Evolutionary conservation across 176 grass and related monocot genomes (phyloP), one percentile per base, ranked within the genome.

Genomic region (Puya raimondii): DNA sequence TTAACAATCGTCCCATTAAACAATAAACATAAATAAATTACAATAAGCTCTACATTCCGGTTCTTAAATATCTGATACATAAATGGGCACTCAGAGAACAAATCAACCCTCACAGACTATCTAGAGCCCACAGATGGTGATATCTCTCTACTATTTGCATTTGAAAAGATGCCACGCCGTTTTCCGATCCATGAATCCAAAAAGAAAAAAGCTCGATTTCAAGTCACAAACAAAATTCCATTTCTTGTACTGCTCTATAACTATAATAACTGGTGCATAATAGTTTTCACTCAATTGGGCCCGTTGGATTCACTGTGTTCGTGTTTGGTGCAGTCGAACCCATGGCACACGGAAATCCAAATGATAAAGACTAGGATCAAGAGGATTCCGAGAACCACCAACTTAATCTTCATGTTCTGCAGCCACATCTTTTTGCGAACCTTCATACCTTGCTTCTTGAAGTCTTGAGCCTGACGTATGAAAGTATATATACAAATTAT

Each of bases 291-390:
- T 21, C 17, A 61, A 61, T 20, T 61, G 21, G 16, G 16, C 56
- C 56, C 0, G 17, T 61, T 16, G 21, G 16, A 56, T 78, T 64
- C 65, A 77, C 70, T 67, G 70, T 66, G 78, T 65, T 83, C 82
- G 26, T 96, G 91, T 85, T 96, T 96, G 22, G 79, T 91, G 84
- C 92, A 96, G 81, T 91, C 81, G 76, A 96, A 89, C 48, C 92
- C 92, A 64, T 87, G 88, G 75, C 92, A 96, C 61, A 96, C 82
- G 50, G 92, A 96, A 23, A 89, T 78, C 92, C 92, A 96, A 16
- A 96, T 74, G 13, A 96, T 87, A 27, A 91, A 64, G 18, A 87
- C 92, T 83, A 96, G 80, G 66, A 96, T 75, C 70, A 96, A 77
- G 74, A 96, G 81, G 73, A 91, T 89, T 48, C 59, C 85, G 14